Evolutionary conservation across 345 rosid species (phyloP), one percentile per base, ranked within the genome.

Genomic region (Moricandia moricandioides): DNA sequence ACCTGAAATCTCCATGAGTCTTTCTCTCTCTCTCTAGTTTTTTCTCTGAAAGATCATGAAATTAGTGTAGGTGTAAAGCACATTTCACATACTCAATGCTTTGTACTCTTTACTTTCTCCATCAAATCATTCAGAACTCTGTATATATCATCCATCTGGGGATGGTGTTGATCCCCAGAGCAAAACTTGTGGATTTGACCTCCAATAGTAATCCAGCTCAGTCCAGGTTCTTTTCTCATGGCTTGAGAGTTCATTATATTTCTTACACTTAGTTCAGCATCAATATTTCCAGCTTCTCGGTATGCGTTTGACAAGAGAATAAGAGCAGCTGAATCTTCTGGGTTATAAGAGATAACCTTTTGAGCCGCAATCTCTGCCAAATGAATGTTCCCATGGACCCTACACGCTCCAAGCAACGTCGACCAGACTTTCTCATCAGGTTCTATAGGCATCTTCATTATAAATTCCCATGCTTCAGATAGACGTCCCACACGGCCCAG

Each of bases 401-500:
- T 81, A 63, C 88, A 89, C 29, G 90, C 86, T 70, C 84, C 88
- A 40, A 87, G 82, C 79, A 89, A 82, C 43, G 88, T 72, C 67
- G 70, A 86, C 90, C 91, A 87, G 57, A 86, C 75, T 67, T 84
- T 86, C 35, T 77, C 79, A 64, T 77, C 60, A 47, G 92, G 82
- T 35, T 83, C 75, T 18, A 83, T 56, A 13, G 88, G 88, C 86
- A 87, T 87, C 43, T 71, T 70, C 43, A 64, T 62, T 54, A 89
- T 84, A 49, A 89, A 83, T 34, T 79, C 63, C 81, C 78, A 78
- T 6, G 91, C 91, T 74, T 89, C 87, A 16, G 74, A 69, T 21
- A 87, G 67, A 59, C 69, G 81, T n/a, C 91, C 91, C 8, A 83
- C 80, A 8, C 87, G 89, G 8, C 90, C 88, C 7, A 89, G 79